Evolutionary conservation across 495 filamentous ascomycete species (phyloP), one percentile per base, ranked within the genome.

Genomic region (Haplographium delicatum): DNA sequence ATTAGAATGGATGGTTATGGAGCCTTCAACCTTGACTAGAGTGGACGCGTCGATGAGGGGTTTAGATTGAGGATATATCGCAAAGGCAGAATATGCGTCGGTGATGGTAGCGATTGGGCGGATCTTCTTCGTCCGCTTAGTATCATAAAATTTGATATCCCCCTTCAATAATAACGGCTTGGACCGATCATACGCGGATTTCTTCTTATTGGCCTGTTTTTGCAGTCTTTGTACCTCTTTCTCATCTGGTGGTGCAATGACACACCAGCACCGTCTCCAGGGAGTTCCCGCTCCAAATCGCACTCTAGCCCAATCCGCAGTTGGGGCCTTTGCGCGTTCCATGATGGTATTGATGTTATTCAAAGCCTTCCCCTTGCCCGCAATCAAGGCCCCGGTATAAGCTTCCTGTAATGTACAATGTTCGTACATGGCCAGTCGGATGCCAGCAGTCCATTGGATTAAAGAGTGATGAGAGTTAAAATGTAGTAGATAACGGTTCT

Each of bases 181-280:
- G 1, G 73, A 73, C 8, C 85, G 81, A 59, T 94, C 85, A 56
- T 96, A 96, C 7, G 86, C 82, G 3, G 86, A 85, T 51, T 80
- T 79, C 38, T 70, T 68, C 69, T 95, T 96, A 70, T 95, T 96
- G 58, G 83, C 63, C 9, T 82, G 74, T 59, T 95, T 96, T 53
- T 88, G 83, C 19, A 82, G 75, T 61, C 89, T 95, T 52, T 86
- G 81, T 33, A 83, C 78, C 46, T 93, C 86, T 68, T 97, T 99
- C 65, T 96, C 90, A 57, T 90, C 85, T 3, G 94, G 93, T 18
- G 91, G 93, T 8, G 79, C 79, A 48, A 96, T 84, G 53, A 97
- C 91, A 66, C 89, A 96, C 88, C 89, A 99, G 64, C 90, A 97
- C 11, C 91, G 84, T 59, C 86, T 81, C 93, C 93, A 99, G 2